Evolutionary conservation across 2,329 filamentous ascomycete species (phyloP).

Genomic region (Tolypocladium cylindrosporum): DNA sequence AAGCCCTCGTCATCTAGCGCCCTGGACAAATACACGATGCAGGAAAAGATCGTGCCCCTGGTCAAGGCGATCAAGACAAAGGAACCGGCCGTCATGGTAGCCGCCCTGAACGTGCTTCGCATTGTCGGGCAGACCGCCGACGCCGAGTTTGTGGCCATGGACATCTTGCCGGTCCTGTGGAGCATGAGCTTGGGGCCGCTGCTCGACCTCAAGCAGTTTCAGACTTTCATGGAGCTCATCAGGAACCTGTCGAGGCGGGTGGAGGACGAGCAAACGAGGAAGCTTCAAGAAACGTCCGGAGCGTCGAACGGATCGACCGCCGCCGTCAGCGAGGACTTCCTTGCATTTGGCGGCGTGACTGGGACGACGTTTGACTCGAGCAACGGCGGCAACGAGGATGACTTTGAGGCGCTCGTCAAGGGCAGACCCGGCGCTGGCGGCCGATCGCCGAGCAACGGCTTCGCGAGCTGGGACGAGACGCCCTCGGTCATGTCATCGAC

Average conservation of each 20-base stretch:
- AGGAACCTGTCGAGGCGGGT: conserved; percentile 69
- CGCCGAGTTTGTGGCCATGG: conserved; percentile 83
- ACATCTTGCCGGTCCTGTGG: conserved; percentile 86
- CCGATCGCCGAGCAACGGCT: conserved; percentile 29
- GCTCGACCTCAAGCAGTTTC: conserved; percentile 79
- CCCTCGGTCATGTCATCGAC: conserved; percentile 24
- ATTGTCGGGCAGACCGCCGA: conserved; percentile 78
- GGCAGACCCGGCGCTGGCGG: conserved; percentile 36
- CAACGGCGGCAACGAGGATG: conserved; percentile 50
- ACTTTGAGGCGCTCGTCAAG: conserved; percentile 86
- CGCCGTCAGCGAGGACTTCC: conserved; percentile 53
- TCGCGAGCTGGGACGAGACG: conserved; percentile 39
- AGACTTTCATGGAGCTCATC: conserved; percentile 81
- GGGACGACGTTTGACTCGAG: conserved; percentile 45
- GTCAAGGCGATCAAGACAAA: conserved; percentile 94
- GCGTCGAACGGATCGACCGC: conserved; percentile 38
- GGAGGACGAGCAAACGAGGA: conserved; percentile 80
- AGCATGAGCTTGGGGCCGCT: conserved; percentile 83
- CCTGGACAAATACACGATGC: conserved; percentile 94
- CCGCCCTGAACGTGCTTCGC: conserved; percentile 72
- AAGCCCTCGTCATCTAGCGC: conserved; percentile 63
- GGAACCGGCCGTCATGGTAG: conserved; percentile 95
- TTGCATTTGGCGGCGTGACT: conserved; percentile 60
- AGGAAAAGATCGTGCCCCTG: conserved; percentile 90
- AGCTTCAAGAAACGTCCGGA: conserved; percentile 73